These are phyloP conservation scores for Aspergillus ochraceus DNA, from an alignment of 2,329 filamentous ascomycete species.

Conservation along the genomic window DNA sequence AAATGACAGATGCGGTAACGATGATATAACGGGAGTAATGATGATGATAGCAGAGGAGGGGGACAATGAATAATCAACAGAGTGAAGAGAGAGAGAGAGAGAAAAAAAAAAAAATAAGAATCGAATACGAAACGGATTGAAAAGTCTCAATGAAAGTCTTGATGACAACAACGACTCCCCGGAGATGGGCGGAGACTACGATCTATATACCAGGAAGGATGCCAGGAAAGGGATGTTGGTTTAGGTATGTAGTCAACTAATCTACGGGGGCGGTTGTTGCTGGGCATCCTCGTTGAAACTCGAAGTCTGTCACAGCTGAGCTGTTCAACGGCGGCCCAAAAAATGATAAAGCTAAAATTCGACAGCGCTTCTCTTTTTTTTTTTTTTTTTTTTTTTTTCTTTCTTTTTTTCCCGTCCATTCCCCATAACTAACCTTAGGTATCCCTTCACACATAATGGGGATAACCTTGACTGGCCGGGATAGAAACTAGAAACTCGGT, in stretches of 20 bases:
- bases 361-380: neutral
- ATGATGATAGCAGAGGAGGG: conserved; percentile 11
- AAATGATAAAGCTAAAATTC: conserved; percentile 1
- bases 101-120: neutral
- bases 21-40: conserved; percentile 18
- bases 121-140: neutral
- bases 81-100: neutral
- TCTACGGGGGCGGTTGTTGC: conserved; percentile 18
- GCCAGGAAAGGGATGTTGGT: conserved; percentile 19
- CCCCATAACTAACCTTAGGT: neutral
- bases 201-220: conserved; percentile 20
- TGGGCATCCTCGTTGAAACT: conserved; percentile 14
- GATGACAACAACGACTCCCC: conserved; percentile 1
- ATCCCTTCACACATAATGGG: neutral
- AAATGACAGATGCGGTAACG: conserved; percentile 10
- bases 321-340: conserved; percentile 21
- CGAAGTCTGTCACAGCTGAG: conserved; percentile 9
- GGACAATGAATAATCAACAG: neutral
- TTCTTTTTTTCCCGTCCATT: neutral
- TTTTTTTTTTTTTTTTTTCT: neutral
- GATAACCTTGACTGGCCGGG: neutral
- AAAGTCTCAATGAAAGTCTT: neutral
- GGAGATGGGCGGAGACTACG: conserved; percentile 11
- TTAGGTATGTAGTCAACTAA: conserved; percentile 17
- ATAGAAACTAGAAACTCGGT: neutral